Evolutionary conservation across 306 rosid genomes (phyloP).

Genomic region (Prunus armeniaca): DNA sequence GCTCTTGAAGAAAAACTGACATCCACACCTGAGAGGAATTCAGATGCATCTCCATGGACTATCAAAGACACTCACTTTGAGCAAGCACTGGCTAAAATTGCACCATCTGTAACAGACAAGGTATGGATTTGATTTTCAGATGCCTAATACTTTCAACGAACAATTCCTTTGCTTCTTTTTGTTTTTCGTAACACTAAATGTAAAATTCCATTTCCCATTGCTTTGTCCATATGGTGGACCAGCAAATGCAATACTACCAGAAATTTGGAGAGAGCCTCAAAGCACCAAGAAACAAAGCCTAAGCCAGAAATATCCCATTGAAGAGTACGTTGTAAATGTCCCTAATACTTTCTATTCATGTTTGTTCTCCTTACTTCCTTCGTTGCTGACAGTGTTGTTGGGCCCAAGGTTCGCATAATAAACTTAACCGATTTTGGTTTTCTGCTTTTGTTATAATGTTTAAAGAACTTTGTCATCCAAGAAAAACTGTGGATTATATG

Average conservation of each 20-base stretch:
- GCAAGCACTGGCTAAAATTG: constrained; percentile 7
- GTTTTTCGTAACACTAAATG: neutral
- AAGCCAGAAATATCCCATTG: neutral
- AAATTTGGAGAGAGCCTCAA: neutral
- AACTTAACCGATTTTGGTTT: constrained; percentile 8
- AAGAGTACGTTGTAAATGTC: neutral
- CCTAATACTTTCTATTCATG: constrained; percentile 33
- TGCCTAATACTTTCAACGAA: neutral
- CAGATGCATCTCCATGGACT: neutral
- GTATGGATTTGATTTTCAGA: neutral
- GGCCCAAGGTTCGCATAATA: constrained; percentile 53
- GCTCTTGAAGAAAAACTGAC: constrained; percentile 33
- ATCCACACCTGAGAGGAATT: neutral
- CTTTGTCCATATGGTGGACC: neutral
- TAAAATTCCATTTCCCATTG: neutral
- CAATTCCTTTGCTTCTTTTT: neutral
- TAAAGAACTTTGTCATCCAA: neutral
- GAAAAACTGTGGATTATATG: no score
- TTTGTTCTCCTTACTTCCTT: constrained; percentile 53
- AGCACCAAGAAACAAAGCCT: no score
- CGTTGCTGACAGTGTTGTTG: constrained; percentile 40
- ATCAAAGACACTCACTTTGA: constrained; percentile 18
- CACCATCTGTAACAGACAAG: constrained; percentile 14
- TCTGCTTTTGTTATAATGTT: neutral
- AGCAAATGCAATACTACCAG: constrained; percentile 17